Conservation (phyloP, 192 early-diverging fungal species). For the Umbelopsis isabellina region DNA sequence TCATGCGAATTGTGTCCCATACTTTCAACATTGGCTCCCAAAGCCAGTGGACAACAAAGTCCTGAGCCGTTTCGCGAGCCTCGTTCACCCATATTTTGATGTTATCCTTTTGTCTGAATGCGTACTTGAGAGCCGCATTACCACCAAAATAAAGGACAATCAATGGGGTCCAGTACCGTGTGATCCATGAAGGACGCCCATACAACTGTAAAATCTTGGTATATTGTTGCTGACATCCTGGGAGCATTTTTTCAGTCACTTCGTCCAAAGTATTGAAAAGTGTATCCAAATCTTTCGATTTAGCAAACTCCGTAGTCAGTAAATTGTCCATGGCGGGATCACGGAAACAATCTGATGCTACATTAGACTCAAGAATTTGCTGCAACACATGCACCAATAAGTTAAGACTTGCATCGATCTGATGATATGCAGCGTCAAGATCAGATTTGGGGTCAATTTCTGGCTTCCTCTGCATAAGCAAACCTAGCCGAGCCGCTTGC, state of each 20-base stretch:
- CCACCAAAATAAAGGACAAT: constrained; percentile 45
- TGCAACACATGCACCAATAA: constrained; percentile 18
- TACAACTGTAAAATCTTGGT: constrained; percentile 43
- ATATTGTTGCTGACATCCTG: constrained; percentile 39
- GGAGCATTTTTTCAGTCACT: constrained; percentile 39
- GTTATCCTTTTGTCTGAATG: constrained; percentile 53
- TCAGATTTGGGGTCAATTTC: constrained; percentile 32
- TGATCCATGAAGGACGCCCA: constrained; percentile 56
- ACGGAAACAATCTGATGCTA: constrained; percentile 30
- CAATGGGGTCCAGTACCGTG: constrained; percentile 74
- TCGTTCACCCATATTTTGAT: constrained; percentile 53
- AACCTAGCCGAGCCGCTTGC: constrained; percentile 67
- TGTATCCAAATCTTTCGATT: constrained; percentile 22
- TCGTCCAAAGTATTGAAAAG: constrained; percentile 35
- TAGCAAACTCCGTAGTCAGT: constrained; percentile 16
- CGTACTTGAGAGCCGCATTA: constrained; percentile 48
- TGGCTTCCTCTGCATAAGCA: constrained; percentile 55
- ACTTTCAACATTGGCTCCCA: constrained; percentile 72
- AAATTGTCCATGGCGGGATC: constrained; percentile 23
- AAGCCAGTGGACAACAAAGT: constrained; percentile 81
- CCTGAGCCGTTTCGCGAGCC: constrained; percentile 55
- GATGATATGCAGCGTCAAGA: not conserved
- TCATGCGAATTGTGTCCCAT: constrained; percentile 81
- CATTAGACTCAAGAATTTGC: constrained; percentile 18
- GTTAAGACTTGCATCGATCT: constrained; percentile 33